phyloP scores from a whole-genome alignment of 805 yeast genomes.

The Allodekkera sacchari region DNA sequence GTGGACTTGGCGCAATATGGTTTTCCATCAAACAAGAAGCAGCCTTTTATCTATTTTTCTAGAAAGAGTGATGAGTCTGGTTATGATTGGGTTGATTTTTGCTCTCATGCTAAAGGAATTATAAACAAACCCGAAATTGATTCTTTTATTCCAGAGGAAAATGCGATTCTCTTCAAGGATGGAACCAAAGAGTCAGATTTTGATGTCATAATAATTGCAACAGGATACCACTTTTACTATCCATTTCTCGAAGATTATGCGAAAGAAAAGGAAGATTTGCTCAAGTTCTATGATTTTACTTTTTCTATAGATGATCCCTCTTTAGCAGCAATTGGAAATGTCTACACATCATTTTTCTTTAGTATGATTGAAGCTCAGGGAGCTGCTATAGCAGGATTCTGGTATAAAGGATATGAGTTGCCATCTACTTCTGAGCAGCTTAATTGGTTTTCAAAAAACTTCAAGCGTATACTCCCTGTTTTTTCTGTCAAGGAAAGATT shows the following conservation, averaged over 20 bases:
- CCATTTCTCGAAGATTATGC: conserved; percentile 28
- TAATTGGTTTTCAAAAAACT: conserved; percentile 12
- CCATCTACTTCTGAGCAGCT: conserved; percentile 35
- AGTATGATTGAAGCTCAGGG: conserved; percentile 41
- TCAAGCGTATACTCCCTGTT: background rate
- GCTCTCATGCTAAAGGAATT: conserved; percentile 10
- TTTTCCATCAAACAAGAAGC: conserved; percentile 16
- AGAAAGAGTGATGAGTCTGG: conserved; percentile 5
- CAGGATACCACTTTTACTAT: conserved; percentile 41
- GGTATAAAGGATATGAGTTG: conserved; percentile 33
- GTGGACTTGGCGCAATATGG: conserved; percentile 33
- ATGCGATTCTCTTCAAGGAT: conserved; percentile 22
- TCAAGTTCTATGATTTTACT: conserved; percentile 22
- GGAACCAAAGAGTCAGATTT: conserved; percentile 24
- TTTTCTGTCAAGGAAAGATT: conserved; percentile 6
- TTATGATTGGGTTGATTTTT: conserved; percentile 7
- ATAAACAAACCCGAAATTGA: conserved; percentile 12
- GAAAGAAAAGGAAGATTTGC: conserved; percentile 3
- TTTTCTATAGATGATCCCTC: conserved; percentile 37
- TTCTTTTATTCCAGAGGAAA: conserved; percentile 10
- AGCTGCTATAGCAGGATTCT: conserved; percentile 47
- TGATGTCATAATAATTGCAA: conserved; percentile 39
- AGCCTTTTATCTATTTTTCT: conserved; percentile 16
- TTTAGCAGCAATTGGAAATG: conserved; percentile 32
- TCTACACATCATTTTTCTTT: conserved; percentile 36